Evolutionary conservation across 306 rosid species (phyloP).

Genomic region (Arachis hypogaea): DNA sequence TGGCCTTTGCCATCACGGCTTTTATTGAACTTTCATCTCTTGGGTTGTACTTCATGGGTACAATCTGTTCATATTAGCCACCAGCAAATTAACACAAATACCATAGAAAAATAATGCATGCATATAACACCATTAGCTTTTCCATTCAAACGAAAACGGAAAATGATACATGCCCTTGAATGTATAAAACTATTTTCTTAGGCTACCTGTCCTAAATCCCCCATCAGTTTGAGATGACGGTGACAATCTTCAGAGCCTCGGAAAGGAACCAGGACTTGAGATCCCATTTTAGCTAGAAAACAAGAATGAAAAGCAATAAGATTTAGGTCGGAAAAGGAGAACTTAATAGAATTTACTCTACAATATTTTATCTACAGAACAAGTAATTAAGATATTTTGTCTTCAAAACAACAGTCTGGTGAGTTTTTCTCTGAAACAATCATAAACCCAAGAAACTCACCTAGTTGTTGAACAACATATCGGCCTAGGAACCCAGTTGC

Average conservation of each 20-base stretch:
- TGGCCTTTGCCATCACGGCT: conserved; percentile 98
- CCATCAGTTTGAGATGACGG: conserved; percentile 97
- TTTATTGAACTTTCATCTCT: conserved; percentile 93
- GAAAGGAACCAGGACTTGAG: conserved; percentile 92
- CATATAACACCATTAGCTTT: conserved; percentile 20
- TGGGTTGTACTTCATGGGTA: conserved; percentile 96
- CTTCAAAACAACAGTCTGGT: neutral
- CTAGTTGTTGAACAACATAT: conserved; percentile 95
- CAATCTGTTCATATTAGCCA: conserved; percentile 62
- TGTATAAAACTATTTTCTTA: conserved; percentile 27
- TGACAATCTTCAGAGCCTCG: conserved; percentile 94
- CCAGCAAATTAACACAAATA: conserved; percentile 38
- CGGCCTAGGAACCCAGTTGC: conserved; percentile 99
- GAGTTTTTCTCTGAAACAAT: conserved; percentile 12
- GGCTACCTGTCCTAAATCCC: conserved; percentile 97
- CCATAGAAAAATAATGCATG: conserved; percentile 21
- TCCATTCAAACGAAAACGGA: conserved; percentile 29
- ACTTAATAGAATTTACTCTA: conserved; percentile 2
- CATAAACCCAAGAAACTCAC: conserved; percentile 49
- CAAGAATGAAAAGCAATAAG: conserved; percentile 28
- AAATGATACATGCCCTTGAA: neutral
- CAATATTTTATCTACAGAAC: neutral
- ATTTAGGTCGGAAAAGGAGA: conserved; percentile 13
- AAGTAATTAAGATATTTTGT: neutral
- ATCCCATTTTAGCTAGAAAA: conserved; percentile 91